A percentile compares a stretch with the other conserved stretches of the same genome.
Evolutionary conservation across 1,284 basidiomycete species (phyloP).

Genomic region (Ganoderma sp.): DNA sequence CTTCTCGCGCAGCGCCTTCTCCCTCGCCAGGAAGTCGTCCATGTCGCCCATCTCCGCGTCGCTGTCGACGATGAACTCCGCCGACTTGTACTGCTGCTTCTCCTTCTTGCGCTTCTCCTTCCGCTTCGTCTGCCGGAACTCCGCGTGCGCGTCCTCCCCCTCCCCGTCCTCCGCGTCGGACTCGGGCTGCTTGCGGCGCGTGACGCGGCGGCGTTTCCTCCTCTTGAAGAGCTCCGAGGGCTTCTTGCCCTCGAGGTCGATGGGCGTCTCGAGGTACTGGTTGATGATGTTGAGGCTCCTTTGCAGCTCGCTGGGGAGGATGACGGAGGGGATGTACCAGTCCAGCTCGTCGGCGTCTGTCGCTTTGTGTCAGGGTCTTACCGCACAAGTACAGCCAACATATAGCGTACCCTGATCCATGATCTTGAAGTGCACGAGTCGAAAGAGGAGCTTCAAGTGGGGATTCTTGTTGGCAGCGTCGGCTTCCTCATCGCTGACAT

Average conservation of each 20-base stretch:
- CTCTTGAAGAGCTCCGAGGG: slow-evolving; percentile 69
- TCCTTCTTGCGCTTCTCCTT: slow-evolving; percentile 67
- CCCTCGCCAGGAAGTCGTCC: slow-evolving; percentile 80
- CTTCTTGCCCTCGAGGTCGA: slow-evolving; percentile 78
- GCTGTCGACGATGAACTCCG: slow-evolving; percentile 89
- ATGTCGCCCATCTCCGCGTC: slow-evolving; percentile 81
- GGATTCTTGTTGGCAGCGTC: slow-evolving; percentile 79
- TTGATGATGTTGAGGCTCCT: slow-evolving; percentile 72
- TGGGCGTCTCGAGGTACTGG: slow-evolving; percentile 75
- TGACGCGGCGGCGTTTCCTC: slow-evolving; percentile 60
- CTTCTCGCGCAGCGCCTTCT: slow-evolving; percentile 60
- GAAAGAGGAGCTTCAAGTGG: slow-evolving; percentile 83
- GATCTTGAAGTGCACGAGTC: slow-evolving; percentile 69
- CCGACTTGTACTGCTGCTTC: slow-evolving; percentile 80
- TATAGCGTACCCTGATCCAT: slow-evolving; percentile 60
- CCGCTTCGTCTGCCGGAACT: slow-evolving; percentile 50
- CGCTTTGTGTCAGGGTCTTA: neutral
- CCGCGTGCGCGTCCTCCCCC: slow-evolving; percentile 41
- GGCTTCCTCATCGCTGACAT: slow-evolving; percentile 72
- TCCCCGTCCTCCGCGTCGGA: slow-evolving; percentile 46
- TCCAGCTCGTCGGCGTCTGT: slow-evolving; percentile 73
- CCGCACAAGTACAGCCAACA: neutral
- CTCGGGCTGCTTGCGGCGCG: slow-evolving; percentile 52
- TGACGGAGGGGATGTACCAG: slow-evolving; percentile 79
- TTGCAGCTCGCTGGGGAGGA: slow-evolving; percentile 68